A percentile compares a stretch with the other conserved stretches of the same genome.
Evolutionary conservation across 257 asterid genomes (phyloP).

Genomic region (Solanum verrucosum): DNA sequence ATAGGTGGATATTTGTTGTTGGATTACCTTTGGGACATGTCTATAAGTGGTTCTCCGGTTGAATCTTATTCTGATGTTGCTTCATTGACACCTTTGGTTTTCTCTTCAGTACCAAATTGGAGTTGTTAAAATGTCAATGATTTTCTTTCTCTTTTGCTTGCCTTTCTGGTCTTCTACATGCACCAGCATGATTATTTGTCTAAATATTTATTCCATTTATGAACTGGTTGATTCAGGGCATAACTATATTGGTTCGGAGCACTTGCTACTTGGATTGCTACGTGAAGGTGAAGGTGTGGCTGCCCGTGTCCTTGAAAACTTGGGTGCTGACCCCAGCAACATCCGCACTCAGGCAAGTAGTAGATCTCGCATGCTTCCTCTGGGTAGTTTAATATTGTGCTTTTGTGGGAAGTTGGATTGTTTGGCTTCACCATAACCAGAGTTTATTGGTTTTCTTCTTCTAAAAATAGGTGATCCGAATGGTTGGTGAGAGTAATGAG

Average conservation of each 20-base stretch:
- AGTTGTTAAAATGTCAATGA: neutral
- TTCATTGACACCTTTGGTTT: neutral
- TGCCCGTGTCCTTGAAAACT: constrained; percentile 91
- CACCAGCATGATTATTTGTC: neutral
- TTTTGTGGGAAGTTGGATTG: neutral
- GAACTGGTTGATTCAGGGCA: constrained; percentile 45
- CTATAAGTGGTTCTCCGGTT: neutral
- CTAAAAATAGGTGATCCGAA: constrained; percentile 46
- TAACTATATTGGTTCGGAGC: constrained; percentile 99
- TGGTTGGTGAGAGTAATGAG: constrained; percentile 81
- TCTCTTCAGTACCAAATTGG: neutral
- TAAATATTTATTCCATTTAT: neutral
- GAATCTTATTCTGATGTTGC: neutral
- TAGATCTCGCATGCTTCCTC: neutral
- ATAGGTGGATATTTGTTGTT: too few relatives aligned
- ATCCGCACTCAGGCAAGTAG: constrained; percentile 75
- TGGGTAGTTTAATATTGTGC: neutral
- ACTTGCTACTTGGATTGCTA: constrained; percentile 87
- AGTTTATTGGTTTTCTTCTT: neutral
- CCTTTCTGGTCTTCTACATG: neutral
- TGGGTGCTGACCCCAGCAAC: constrained; percentile 92
- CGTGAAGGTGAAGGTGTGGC: constrained; percentile 99
- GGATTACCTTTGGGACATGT: neutral
- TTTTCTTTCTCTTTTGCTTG: neutral
- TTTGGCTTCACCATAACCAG: neutral